Evolutionary conservation across 345 rosid genomes (phyloP).

Genomic region (Tarenaya hassleriana): DNA sequence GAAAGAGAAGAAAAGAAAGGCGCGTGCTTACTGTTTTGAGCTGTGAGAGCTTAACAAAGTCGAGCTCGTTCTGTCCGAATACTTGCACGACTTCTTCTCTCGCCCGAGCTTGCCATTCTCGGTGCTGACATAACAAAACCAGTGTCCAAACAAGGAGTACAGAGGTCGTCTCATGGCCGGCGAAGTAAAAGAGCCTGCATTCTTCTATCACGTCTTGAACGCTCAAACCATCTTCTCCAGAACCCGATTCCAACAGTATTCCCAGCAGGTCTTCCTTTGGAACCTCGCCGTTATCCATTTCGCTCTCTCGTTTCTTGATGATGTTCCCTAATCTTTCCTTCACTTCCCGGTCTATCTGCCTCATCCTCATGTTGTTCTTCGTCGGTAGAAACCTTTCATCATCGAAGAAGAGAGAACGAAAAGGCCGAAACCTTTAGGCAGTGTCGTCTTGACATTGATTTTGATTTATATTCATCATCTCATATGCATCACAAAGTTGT

Average conservation of each 20-base stretch:
- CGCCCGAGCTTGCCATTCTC: constrained; percentile 58
- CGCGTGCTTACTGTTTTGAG: constrained; percentile 47
- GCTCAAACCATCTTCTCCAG: constrained; percentile 31
- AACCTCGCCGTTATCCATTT: constrained; percentile 29
- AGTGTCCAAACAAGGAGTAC: constrained; percentile 59
- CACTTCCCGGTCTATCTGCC: constrained; percentile 23
- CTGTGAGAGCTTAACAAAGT: constrained; percentile 36
- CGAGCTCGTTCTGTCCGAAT: constrained; percentile 34
- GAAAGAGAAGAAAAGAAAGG: no score
- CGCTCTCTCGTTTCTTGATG: constrained; percentile 31
- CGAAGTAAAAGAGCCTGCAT: constrained; percentile 61
- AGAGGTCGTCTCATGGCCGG: constrained; percentile 72
- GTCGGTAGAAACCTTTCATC: constrained; percentile 38
- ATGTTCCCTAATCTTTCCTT: constrained; percentile 25
- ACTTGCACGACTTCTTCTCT: constrained; percentile 55
- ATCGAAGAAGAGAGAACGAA: no score
- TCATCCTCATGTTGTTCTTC: constrained; percentile 30
- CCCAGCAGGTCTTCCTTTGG: constrained; percentile 38
- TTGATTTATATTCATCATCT: no score
- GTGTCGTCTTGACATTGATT: no score
- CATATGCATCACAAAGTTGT: no score
- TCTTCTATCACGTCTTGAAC: constrained; percentile 56
- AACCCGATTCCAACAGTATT: constrained; percentile 35
- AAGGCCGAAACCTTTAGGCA: no score
- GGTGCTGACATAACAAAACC: constrained; percentile 45